Percentiles rank a stretch among this genome's conserved stretches.
Conservation (phyloP, 352 stramenopile genomes). For the Paralagenidium karlingii region DNA sequence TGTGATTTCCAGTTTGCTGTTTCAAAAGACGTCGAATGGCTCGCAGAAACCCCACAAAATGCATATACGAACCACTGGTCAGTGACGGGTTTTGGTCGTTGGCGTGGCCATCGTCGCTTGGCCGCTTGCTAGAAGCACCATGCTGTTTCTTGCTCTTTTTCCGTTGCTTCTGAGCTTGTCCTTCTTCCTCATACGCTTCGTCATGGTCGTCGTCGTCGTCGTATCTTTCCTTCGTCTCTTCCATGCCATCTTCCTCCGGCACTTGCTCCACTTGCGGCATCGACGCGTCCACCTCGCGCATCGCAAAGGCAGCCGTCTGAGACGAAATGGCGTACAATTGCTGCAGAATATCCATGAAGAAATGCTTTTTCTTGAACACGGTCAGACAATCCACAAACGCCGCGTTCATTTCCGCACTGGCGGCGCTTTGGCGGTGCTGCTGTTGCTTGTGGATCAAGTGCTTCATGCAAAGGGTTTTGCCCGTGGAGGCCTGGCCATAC, state of each 20-base stretch:
- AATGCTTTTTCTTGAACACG: conserved; percentile 42
- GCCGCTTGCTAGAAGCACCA: not conserved
- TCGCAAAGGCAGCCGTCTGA: conserved; percentile 2
- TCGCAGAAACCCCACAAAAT: conserved; percentile 67
- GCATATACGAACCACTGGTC: conserved; percentile 28
- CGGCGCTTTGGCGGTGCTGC: conserved; percentile 11
- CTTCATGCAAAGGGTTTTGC: conserved; percentile 51
- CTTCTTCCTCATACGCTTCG: not conserved
- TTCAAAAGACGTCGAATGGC: conserved; percentile 31
- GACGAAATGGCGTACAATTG: conserved; percentile 44
- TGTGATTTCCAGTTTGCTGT: too few species aligned
- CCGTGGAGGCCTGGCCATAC: conserved; percentile 61
- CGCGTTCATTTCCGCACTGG: conserved; percentile 15
- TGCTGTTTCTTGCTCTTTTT: not conserved
- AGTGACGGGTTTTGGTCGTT: conserved; percentile 4
- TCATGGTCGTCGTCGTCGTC: conserved; percentile 4
- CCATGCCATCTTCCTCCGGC: conserved; percentile 1
- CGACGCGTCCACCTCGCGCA: conserved; percentile 5
- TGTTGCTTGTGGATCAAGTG: conserved; percentile 4
- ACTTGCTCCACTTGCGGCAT: conserved; percentile 1
- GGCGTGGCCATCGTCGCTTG: not conserved
- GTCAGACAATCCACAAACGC: conserved; percentile 60
- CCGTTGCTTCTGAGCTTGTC: not conserved
- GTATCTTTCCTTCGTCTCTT: not conserved
- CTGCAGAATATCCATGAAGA: conserved; percentile 59